Evolutionary conservation across 345 rosid species (phyloP).

Genomic region (Eucalyptus marginata): DNA sequence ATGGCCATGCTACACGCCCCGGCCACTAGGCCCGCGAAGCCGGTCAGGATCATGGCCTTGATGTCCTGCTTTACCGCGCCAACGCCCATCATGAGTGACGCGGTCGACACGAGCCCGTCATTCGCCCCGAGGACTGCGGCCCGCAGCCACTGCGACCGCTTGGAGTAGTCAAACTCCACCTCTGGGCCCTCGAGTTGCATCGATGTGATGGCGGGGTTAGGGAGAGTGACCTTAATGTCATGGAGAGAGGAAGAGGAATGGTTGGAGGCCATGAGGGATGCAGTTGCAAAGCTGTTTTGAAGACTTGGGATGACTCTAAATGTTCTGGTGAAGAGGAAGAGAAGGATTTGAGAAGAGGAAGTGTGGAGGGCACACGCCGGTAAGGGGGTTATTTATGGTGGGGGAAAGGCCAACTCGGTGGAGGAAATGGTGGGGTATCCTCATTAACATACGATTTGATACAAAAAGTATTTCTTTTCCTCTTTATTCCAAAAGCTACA

Average conservation of each 20-base stretch:
- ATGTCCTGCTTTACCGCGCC: constrained; percentile 80
- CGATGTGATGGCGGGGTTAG: background rate
- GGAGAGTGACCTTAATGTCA: background rate
- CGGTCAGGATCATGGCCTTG: constrained; percentile 73
- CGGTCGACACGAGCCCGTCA: constrained; percentile 83
- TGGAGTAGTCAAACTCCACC: constrained; percentile 51
- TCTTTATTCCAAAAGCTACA: background rate
- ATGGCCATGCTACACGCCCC: constrained; percentile 99
- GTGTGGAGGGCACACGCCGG: background rate
- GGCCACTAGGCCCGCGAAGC: constrained; percentile 83
- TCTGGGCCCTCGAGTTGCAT: constrained; percentile 3
- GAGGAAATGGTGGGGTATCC: background rate
- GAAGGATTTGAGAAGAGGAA: background rate
- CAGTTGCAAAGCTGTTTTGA: background rate
- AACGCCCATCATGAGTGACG: constrained; percentile 85
- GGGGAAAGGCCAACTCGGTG: background rate
- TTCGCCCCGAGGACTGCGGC: constrained; percentile 95
- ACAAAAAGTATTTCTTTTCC: too few relatives aligned
- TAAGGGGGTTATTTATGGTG: background rate
- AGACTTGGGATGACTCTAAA: background rate
- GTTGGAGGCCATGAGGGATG: background rate
- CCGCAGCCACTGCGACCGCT: constrained; percentile 87
- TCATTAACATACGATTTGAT: background rate
- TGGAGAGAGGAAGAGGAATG: background rate
- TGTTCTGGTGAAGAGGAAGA: background rate